Evolutionary conservation across 345 rosid species (phyloP).

Genomic region (Salix suchowensis): DNA sequence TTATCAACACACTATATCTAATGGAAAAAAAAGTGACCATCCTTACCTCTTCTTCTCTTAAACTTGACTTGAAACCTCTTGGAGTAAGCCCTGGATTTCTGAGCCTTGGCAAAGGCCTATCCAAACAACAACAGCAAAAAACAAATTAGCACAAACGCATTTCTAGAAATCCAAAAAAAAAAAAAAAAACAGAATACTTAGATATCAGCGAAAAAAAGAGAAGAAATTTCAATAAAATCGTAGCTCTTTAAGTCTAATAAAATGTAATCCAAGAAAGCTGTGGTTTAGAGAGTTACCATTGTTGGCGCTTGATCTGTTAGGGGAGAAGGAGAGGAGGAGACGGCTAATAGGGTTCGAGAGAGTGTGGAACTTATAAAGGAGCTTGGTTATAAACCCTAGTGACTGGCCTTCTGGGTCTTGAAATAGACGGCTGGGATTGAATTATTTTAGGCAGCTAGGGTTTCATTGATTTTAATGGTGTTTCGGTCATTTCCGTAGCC

Average conservation of each 20-base stretch:
- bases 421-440: slow-evolving; percentile 9
- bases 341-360: slow-evolving; percentile 1
- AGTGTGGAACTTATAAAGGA: not conserved
- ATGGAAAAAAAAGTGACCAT: not conserved
- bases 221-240: not conserved
- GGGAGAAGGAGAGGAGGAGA: not conserved
- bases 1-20: not conserved
- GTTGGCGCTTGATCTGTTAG: not conserved
- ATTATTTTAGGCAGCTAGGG: not conserved
- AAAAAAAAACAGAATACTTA: not conserved
- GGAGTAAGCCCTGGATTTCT: slow-evolving; percentile 55
- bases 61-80: slow-evolving; percentile 70
- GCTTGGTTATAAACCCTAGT: slow-evolving; percentile 7
- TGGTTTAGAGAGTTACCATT: slow-evolving; percentile 12
- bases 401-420: not conserved
- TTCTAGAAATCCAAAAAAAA: too few relatives aligned
- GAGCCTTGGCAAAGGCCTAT: slow-evolving; percentile 51
- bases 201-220: not conserved
- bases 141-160: not conserved
- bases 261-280: not conserved
- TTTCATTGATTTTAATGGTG: not conserved
- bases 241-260: not conserved
- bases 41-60: slow-evolving; percentile 67
- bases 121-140: not conserved
- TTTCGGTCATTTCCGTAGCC: not conserved